These are phyloP conservation scores for Sophora flavescens DNA, from an alignment of 306 rosid genomes.

Conservation along the genomic window DNA sequence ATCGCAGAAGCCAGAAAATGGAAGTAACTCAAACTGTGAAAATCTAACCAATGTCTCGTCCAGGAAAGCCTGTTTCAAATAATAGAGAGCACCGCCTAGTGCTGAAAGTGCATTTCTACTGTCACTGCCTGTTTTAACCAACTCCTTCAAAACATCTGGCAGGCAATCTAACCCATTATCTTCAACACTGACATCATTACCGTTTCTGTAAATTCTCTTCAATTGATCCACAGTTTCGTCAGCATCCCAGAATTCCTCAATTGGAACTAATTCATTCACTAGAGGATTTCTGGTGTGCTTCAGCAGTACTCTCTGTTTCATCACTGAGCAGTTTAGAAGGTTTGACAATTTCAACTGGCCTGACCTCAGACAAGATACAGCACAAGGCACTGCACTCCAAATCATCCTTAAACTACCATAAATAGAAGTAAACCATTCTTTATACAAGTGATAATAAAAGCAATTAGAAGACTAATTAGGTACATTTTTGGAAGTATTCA, in stretches of 20 bases:
- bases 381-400: conserved; percentile 83
- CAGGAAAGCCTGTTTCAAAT: conserved; percentile 90
- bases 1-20: conserved; percentile 68
- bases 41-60: conserved; percentile 82
- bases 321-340: conserved; percentile 81
- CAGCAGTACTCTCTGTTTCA: conserved; percentile 78
- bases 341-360: conserved; percentile 92
- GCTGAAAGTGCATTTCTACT: conserved; percentile 89
- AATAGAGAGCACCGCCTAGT: conserved; percentile 93
- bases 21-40: conserved; percentile 87
- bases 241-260: conserved; percentile 86
- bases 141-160: conserved; percentile 78
- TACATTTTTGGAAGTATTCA: conserved; percentile 3
- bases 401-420: conserved; percentile 82
- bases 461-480: conserved; percentile 31
- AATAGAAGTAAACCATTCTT: conserved; percentile 37
- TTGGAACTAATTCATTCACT: conserved; percentile 88
- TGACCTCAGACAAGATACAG: conserved; percentile 84
- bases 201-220: conserved; percentile 56
- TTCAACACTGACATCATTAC: conserved; percentile 46
- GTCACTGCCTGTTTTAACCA: conserved; percentile 60
- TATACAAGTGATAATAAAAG: conserved; percentile 2
- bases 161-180: conserved; percentile 58
- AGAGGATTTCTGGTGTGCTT: conserved; percentile 87
- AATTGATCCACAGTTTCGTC: conserved; percentile 69